Evolutionary conservation across 352 stramenopile genomes (phyloP).

Genomic region (Paralagenidium karlingii): DNA sequence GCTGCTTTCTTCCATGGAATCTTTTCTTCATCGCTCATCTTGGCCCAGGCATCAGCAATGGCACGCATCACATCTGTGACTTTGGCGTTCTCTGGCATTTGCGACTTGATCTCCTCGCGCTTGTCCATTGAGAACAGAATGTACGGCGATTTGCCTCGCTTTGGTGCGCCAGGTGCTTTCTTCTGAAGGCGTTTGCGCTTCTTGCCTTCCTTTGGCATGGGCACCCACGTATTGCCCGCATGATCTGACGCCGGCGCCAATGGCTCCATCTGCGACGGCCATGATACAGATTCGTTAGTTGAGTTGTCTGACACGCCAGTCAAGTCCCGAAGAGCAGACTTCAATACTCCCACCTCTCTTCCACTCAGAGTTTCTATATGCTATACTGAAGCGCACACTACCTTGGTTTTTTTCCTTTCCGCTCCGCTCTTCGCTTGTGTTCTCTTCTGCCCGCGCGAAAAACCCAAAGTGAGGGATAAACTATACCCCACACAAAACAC

Average conservation of each 20-base stretch:
- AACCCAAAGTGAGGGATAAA: constrained; percentile 62
- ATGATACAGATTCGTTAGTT: too few species aligned
- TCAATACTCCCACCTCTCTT: too few species aligned
- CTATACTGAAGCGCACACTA: constrained; percentile 72
- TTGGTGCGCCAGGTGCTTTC: constrained; percentile 80
- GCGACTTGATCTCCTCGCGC: constrained; percentile 81
- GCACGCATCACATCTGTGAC: constrained; percentile 87
- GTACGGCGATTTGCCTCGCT: constrained; percentile 85
- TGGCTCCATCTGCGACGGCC: constrained; percentile 58
- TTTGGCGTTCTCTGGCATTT: constrained; percentile 74
- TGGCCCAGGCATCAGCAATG: constrained; percentile 84
- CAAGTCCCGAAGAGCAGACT: too few species aligned
- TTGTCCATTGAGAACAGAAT: constrained; percentile 90
- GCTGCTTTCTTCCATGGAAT: constrained; percentile 87
- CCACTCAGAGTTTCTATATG: constrained; percentile 71
- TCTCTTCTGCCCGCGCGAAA: constrained; percentile 41
- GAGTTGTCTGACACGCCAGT: too few species aligned
- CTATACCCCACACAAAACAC: constrained; percentile 84
- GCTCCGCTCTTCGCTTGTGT: too few species aligned
- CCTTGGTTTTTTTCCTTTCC: too few species aligned
- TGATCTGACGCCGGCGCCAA: constrained; percentile 42
- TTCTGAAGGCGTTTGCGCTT: constrained; percentile 86
- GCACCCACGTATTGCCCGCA: constrained; percentile 42
- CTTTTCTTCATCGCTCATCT: constrained; percentile 86
- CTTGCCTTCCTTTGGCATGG: constrained; percentile 64